Percentiles rank a stretch among this genome's conserved stretches.
Evolutionary conservation across 306 rosid genomes (phyloP).

Genomic region (Vachellia collinsii): DNA sequence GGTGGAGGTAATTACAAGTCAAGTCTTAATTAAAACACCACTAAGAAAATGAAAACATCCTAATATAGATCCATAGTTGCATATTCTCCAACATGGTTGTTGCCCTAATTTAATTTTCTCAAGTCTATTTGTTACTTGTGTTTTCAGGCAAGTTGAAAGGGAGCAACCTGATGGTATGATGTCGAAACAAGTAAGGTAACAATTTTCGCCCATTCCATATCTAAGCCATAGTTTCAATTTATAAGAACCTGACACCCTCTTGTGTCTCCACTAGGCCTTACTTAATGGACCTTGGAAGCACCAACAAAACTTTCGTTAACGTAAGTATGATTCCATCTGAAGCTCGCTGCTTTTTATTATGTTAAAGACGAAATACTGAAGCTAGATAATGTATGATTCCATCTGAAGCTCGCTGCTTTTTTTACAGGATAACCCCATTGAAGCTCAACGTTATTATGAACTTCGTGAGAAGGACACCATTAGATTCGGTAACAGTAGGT

Average conservation of each 20-base stretch:
- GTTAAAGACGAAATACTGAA: constrained; percentile 22
- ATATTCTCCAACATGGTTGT: neutral
- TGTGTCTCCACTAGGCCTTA: constrained; percentile 68
- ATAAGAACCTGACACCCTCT: constrained; percentile 37
- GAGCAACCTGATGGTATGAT: constrained; percentile 82
- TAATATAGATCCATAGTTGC: neutral
- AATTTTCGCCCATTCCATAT: constrained; percentile 10
- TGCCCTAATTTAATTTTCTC: constrained; percentile 2
- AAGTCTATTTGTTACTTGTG: constrained; percentile 5
- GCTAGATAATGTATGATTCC: constrained; percentile 22
- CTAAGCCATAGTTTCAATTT: constrained; percentile 19
- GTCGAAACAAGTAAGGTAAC: constrained; percentile 67
- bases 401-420: constrained; percentile 28
- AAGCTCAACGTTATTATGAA: constrained; percentile 94
- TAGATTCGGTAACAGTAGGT: constrained; percentile 96
- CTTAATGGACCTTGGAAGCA: constrained; percentile 98
- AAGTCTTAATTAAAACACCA: neutral
- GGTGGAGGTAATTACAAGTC: neutral
- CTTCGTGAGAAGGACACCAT: constrained; percentile 88
- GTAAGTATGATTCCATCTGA: too few relatives aligned
- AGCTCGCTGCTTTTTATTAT: too few relatives aligned
- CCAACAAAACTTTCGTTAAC: constrained; percentile 90
- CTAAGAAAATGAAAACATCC: neutral
- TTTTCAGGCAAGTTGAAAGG: constrained; percentile 77
- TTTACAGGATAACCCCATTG: constrained; percentile 88